phyloP scores from a whole-genome alignment of 192 early-diverging fungal species.

The Linnemannia elongata region DNA sequence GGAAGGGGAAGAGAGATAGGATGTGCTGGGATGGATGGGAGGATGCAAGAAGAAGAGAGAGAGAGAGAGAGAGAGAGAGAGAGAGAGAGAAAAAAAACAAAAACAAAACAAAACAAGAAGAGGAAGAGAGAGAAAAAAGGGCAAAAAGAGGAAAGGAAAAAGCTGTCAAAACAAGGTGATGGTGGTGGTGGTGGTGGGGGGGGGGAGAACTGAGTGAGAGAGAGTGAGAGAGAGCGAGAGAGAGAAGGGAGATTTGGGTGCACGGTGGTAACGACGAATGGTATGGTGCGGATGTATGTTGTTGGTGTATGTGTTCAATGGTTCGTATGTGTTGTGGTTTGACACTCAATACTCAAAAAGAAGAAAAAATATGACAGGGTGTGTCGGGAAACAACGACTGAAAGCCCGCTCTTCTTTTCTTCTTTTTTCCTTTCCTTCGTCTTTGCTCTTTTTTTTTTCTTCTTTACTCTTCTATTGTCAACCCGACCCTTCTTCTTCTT shows the following conservation, averaged over 20 bases:
- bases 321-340: background rate
- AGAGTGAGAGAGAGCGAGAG: no score
- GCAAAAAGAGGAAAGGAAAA: background rate
- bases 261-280: no score
- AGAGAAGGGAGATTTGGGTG: no score
- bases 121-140: background rate
- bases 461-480: no score
- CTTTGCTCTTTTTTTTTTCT: background rate
- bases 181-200: slow-evolving; percentile 15
- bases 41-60: background rate
- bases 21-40: background rate
- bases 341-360: background rate
- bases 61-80: no score
- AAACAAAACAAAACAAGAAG: background rate
- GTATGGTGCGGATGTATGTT: background rate
- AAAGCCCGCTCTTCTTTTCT: background rate
- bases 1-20: background rate
- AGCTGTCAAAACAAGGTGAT: slow-evolving; percentile 5
- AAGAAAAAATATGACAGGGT: no score
- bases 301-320: background rate
- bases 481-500: background rate
- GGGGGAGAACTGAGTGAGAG: background rate
- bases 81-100: background rate
- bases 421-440: background rate
- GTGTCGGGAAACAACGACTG: background rate